Evolutionary conservation across 495 filamentous ascomycete species (phyloP), one percentile per base, ranked within the genome.

Genomic region (Staphylotrichum tortipilum): DNA sequence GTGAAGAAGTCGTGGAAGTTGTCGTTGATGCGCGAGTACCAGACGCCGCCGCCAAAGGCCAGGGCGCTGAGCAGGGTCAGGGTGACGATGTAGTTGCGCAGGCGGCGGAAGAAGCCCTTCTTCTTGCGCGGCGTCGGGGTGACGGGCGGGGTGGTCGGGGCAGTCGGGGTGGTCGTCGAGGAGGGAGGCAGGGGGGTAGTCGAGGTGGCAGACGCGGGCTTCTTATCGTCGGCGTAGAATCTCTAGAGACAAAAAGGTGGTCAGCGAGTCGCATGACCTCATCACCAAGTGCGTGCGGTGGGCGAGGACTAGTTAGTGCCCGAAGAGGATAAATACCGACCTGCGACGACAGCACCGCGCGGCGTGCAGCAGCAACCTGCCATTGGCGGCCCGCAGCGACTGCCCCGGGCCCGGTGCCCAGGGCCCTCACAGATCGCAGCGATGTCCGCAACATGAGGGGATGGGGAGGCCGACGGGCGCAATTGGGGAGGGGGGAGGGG

Each of bases 1-100:
- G 94, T 97, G 72, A 98, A 98, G 72, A 97, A 95, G 63, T 98
- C 92, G 65, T 98, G 94, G 76, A 96, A 96, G 67, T 91, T 95
- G 71, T 98, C 92, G 54, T 83, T 92, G 67, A 89, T 81, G 52
- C 94, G 77, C 19, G 92, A 92, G 61, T 94, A 87, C 71, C 86
- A 94, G 41, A 95, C 80, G 40, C 90, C 88, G 50, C 88, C 89
- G 49, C 80, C 90, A 53, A 95, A 98, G 26, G 82, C 81, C 14
- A 94, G 60, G 7, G 77, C 82, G 33, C 83, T 78, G 8, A 94
- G 76, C 28, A 95, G 63, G 40, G 88, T 69, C 43, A 95, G 59
- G 38, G 82, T 82, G 36, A 86, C 61, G 29, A 95, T 61, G 64
- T 86, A 87, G 51, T 75, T 80, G 56, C 68, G 67, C 49, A 75